Base-by-base conservation (phyloP, 1,284 basidiomycete genomes). In the Ustilago bromivora region DNA sequence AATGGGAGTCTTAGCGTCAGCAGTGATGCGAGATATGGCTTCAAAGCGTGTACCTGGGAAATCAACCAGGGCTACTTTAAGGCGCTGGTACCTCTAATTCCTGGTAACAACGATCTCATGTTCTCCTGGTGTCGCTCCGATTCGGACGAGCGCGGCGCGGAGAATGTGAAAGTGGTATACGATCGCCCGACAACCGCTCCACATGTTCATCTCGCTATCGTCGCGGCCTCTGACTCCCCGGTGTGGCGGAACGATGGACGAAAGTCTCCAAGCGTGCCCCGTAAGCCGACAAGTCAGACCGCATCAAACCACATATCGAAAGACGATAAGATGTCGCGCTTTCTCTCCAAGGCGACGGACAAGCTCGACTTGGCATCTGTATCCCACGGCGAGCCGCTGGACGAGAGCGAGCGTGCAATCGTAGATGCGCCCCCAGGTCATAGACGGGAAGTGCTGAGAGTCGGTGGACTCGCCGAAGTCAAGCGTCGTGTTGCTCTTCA, bases 401-500 rank as follows among this genome's bases (percentile, higher is more conserved):
- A 57, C 34, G 71, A 74, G 11, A 34, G 36, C 8, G 63, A 73
- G 1, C 61, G 57, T 13, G 67, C 71, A 1, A 60, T 74, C 12
- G 67, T 78, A 3, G 72, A 78, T n/a, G 52, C 71, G 1, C 76
- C 76, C 2, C 58, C 61, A 1, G 73, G 71, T 8, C 58, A 43
- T 19, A 47, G 71, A 8, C 51, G 70, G 23, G 67, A 75, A 17
- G 52, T 47, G 4, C 56, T 78, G 3, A 28, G 54, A 46, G 36
- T 56, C 2, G 73, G 69, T 3, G 77, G 73, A 8, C 17, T 79
- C 2, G 41, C 6, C n/a, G 77, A 72, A 43, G 66, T 79, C 53
- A 76, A 69, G 59, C 56, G 66, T 17, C 64, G 73, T n/a, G 43
- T 81, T 3, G 77, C 74, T 1, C 46, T 81, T 3, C 79, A 81